Evolutionary conservation across 768 basidiomycete genomes (phyloP), one percentile per base, ranked within the genome.

Genomic region (Albatrellus ellisii): DNA sequence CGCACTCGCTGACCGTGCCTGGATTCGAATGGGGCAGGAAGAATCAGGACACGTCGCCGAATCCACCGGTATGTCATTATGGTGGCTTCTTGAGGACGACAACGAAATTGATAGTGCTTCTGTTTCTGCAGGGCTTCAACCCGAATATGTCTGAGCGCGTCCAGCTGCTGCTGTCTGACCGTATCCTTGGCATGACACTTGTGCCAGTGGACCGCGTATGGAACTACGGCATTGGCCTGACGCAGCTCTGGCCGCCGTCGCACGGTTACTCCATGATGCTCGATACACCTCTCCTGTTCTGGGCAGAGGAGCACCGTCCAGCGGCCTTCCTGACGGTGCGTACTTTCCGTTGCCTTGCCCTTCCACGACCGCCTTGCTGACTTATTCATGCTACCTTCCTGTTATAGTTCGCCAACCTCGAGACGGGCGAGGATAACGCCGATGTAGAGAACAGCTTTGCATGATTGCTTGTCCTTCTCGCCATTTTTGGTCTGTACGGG

Each of bases 1-100:
- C 94, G 0, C 92, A 97, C 65, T 85, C 79, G 25, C 65, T 98
- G 38, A 81, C 83, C 4, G 79, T 94, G 7, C 76, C 83, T 46
- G 95, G 94, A 12, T 98, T 98, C 57, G 95, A 99, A 55, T 98
- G 92, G 92, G 94, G 92, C 31, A 69, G 94, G 52, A 97, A 95
- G 67, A 94, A 92, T 52, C 64, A 70, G 51, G 90, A 92, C 54
- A 85, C 75, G 32, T 83, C 87, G 27, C 70, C 75, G 27, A 89
- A 87, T 56, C 88, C 89, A 46, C 66, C 79, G 1, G 75, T 77
- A 50, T 51, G 68, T 57, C 25, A 28, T 3, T 3, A 7, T 7
- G n/a, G n/a, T 31, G 29, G 17, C 24, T 17, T 18, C 20, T 17
- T 12, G 15, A 7, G 36, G 18, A 17, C 40, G 31, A 35, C 27